Evolutionary conservation across 495 filamentous ascomycete genomes (phyloP), one percentile per base, ranked within the genome.

Genomic region (Margaritispora aquatica): DNA sequence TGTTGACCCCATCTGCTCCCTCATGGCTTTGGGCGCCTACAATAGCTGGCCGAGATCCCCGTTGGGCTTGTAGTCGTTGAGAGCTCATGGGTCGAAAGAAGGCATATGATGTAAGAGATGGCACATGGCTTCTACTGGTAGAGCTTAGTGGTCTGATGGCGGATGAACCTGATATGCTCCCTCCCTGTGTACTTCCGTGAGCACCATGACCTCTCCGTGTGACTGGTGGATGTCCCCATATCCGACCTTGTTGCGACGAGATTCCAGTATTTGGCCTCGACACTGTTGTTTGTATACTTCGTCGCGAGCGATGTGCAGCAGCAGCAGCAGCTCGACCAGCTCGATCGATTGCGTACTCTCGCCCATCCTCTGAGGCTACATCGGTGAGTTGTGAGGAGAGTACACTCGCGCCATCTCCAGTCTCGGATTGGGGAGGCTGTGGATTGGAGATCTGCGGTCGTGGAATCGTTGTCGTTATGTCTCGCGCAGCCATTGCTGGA

Each of bases 51-150:
- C 77, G 69, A 13, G 71, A 61, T 20, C 84, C 85, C 67, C 94
- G 78, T 69, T 97, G 95, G 53, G 91, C 92, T 71, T 98, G 94
- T 51, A 97, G 77, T 68, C 89, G 84, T 71, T 97, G 92, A 22
- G 91, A 95, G 73, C 92, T 97, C 94, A 98, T 96, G 19, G 94
- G 94, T 9, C 87, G 86, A 65, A 96, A 96, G 71, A 98, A 97
- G 20, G 88, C 93, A 63, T 92, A 87, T 15, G 91, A 90, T 8
- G 91, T 85, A 26, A 98, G 74, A 1, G 88, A 89, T 8, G 94
- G 92, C 34, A 96, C 93, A 76, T 98, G 94, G 19, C 88, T 92
- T 66, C 85, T 81, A 69, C 88, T 90, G 2, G 80, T 80, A 1
- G 87, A 81, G 60, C 82, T 88, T 23, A 73, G 71, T 11, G 88